These are phyloP conservation scores for Colletotrichum abscissum DNA, from an alignment of 2,329 filamentous ascomycete genomes.

Conservation along the genomic window DNA sequence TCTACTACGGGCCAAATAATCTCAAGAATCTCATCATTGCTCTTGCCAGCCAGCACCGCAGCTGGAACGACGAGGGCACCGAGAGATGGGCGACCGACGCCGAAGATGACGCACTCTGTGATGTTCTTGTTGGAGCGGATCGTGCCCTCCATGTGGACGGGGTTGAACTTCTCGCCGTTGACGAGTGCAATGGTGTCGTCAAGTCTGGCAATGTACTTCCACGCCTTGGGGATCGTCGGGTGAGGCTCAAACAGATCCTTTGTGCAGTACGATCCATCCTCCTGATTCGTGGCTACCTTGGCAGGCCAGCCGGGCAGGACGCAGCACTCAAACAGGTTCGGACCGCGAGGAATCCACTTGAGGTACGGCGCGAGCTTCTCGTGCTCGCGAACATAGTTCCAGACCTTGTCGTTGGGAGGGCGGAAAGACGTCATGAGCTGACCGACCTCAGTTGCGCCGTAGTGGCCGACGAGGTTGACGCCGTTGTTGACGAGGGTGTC, in stretches of 20 bases:
- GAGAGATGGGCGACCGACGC: conserved; percentile 65
- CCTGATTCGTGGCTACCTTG: conserved; percentile 65
- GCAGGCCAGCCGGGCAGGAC: conserved; percentile 51
- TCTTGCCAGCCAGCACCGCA: conserved; percentile 25
- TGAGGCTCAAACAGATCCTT: conserved; percentile 72
- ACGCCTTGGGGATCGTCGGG: conserved; percentile 60
- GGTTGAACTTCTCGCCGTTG: conserved; percentile 78
- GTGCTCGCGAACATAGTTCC: conserved; percentile 69
- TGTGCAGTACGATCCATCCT: conserved; percentile 71
- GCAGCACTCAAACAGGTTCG: conserved; percentile 49
- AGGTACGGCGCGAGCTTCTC: conserved; percentile 51
- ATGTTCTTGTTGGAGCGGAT: conserved; percentile 58
- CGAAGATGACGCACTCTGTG: conserved; percentile 70
- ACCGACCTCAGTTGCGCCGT: conserved; percentile 71
- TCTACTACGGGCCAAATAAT: conserved; percentile 48
- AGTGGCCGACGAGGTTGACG: conserved; percentile 66
- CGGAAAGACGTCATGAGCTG: conserved; percentile 71
- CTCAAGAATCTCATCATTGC: conserved; percentile 43
- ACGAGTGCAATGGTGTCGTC: conserved; percentile 72
- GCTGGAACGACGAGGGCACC: conserved; percentile 66
- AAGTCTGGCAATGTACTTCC: conserved; percentile 70
- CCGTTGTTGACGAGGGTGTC: conserved; percentile 62
- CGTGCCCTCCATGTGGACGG: conserved; percentile 67
- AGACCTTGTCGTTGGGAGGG: conserved; percentile 62
- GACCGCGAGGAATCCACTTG: conserved; percentile 46